These are phyloP conservation scores for Lipomyces chichibuensis DNA, from an alignment of 805 yeast species.

Conservation along the genomic window DNA sequence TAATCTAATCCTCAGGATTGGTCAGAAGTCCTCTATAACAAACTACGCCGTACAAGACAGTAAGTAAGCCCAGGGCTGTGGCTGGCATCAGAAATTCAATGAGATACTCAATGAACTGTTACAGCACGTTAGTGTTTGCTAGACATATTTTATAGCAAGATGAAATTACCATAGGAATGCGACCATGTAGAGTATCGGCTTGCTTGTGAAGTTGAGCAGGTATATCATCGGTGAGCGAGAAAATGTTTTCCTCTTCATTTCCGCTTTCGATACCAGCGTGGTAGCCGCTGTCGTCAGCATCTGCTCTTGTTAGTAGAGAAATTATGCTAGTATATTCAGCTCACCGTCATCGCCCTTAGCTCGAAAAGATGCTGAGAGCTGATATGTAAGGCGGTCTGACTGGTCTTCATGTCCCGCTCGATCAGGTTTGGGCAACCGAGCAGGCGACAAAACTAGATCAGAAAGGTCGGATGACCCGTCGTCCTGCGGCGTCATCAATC, in stretches of 20 bases:
- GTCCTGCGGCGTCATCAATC: background rate
- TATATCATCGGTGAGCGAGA: background rate
- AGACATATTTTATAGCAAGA: background rate
- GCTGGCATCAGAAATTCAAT: background rate
- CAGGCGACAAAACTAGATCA: background rate
- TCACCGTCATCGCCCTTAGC: background rate
- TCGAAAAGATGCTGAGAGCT: background rate
- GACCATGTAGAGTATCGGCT: background rate
- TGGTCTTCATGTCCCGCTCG: background rate
- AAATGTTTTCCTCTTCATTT: background rate
- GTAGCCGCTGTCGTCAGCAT: conserved; percentile 5
- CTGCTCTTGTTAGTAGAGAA: background rate
- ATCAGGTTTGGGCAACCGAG: background rate
- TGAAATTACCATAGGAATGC: background rate
- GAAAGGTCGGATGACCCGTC: background rate
- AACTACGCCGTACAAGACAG: background rate
- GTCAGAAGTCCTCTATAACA: background rate
- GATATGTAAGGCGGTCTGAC: background rate
- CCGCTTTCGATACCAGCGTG: conserved; percentile 3
- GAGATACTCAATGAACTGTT: background rate
- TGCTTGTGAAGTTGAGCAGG: background rate
- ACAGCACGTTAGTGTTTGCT: background rate
- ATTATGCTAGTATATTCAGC: background rate
- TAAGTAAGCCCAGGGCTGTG: background rate
- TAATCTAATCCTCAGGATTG: no score